These are phyloP conservation scores for Microcos paniculata DNA, from an alignment of 345 rosid species.

Conservation along the genomic window DNA sequence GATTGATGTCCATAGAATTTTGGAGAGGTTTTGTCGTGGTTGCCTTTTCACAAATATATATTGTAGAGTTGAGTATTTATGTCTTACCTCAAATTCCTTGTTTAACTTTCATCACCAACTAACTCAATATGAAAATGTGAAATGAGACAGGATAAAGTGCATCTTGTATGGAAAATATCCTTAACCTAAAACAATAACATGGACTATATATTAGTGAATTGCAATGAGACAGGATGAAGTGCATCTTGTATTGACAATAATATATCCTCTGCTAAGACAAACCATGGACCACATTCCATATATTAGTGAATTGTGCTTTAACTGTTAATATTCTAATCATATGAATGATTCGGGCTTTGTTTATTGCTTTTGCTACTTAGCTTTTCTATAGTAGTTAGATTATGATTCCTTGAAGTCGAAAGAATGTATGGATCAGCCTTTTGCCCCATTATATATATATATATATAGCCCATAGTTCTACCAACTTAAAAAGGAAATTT, in stretches of 20 bases:
- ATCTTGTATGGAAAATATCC: slow-evolving; percentile 91
- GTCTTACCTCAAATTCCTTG: slow-evolving; percentile 71
- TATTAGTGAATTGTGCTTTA: background rate
- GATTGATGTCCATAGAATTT: too few species aligned
- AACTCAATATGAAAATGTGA: slow-evolving; percentile 52
- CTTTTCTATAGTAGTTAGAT: background rate
- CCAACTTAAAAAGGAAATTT: too few species aligned
- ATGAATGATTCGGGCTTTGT: background rate
- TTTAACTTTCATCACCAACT: slow-evolving; percentile 76
- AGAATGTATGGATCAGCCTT: too few species aligned
- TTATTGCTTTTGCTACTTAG: background rate
- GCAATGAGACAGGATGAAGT: too few species aligned
- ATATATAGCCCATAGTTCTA: too few species aligned
- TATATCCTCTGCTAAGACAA: too few species aligned
- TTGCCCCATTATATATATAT: too few species aligned
- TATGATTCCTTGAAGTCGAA: background rate
- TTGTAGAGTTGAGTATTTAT: too few species aligned
- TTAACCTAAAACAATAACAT: slow-evolving; percentile 56
- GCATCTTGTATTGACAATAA: too few species aligned
- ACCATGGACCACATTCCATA: too few species aligned
- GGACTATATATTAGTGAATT: background rate
- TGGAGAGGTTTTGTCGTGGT: too few species aligned
- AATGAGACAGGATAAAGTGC: slow-evolving; percentile 63
- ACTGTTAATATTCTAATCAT: background rate
- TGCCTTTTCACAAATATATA: too few species aligned